Percentiles rank a stretch among this genome's conserved stretches.
Conservation (phyloP, 495 filamentous ascomycete genomes). For the Aspergillus homomorphus region DNA sequence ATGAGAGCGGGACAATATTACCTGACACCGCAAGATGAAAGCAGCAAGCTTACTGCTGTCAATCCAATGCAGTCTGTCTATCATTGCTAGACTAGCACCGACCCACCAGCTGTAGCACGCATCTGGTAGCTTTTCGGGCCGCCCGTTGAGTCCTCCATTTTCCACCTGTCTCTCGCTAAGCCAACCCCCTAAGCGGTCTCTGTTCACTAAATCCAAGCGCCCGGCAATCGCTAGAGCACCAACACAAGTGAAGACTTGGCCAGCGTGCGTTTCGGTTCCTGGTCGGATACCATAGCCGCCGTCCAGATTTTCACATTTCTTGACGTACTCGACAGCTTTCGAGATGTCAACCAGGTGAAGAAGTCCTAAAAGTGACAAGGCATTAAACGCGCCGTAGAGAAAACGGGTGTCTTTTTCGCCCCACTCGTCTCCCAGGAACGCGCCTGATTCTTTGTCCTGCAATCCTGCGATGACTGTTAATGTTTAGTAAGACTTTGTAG, state of each 20-base stretch:
- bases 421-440: slow-evolving; percentile 92
- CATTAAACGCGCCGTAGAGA: slow-evolving; percentile 82
- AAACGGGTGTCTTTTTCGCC: slow-evolving; percentile 95
- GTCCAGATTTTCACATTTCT: slow-evolving; percentile 84
- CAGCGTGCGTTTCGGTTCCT: slow-evolving; percentile 87
- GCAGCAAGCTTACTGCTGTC: slow-evolving; percentile 68
- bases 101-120: slow-evolving; percentile 99
- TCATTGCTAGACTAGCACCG: slow-evolving; percentile 80
- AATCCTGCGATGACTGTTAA: slow-evolving; percentile 70
- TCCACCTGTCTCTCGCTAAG: slow-evolving; percentile 87
- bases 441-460: slow-evolving; percentile 76
- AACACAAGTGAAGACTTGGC: slow-evolving; percentile 94
- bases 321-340: slow-evolving; percentile 73
- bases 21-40: slow-evolving; percentile 83
- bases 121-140: slow-evolving; percentile 94
- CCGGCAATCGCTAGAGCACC: slow-evolving; percentile 80
- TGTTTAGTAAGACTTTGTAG: slow-evolving; percentile 20
- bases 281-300: slow-evolving; percentile 88
- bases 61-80: slow-evolving; percentile 87
- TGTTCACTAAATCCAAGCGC: slow-evolving; percentile 77
- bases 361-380: slow-evolving; percentile 74
- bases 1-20: slow-evolving; percentile 26
- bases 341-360: slow-evolving; percentile 69
- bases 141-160: slow-evolving; percentile 85
- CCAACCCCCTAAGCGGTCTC: slow-evolving; percentile 80